Base-by-base conservation (phyloP, 345 rosid species). In the Anastatica hierochuntica region DNA sequence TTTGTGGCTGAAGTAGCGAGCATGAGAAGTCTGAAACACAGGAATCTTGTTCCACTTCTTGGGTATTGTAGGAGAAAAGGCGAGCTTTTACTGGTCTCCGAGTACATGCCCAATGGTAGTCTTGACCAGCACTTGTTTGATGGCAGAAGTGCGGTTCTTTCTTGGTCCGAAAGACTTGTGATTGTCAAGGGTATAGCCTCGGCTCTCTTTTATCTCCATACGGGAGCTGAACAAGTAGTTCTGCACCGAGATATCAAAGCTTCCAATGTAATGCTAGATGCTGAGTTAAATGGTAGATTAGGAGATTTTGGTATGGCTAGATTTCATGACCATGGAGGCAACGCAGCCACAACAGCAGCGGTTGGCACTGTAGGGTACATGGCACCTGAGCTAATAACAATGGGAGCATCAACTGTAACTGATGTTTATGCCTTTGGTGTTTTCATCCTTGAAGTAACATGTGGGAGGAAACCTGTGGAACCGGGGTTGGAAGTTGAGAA, bases 251-350 rank as follows among this genome's bases (percentile, higher is more conserved):
- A 80, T 46, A 55, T 75, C 31, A 80, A 75, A 56, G 68, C 86
- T 5, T 73, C 70, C 16, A 80, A 73, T 7, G 63, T 77, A n/a
- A 68, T 77, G 68, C 56, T 80, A 19, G 82, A 80, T 24, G 62
- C 54, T 6, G 66, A 71, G 27, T 38, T 73, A 3, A 72, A 73
- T 15, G 77, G 74, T n/a, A 64, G 77, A 31, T 58, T 81, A 14
- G 78, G 79, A 16, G 87, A 81, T 54, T 81, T 74, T 20, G 83
- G 87, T 21, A 76, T 81, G 40, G 73, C 81, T 4, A 74, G 70
- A 58, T 59, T 74, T 44, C 70, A 76, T 55, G 75, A 81, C 34
- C 81, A 68, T 27, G 81, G 66, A 13, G 53, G 60, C 12, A 39
- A 57, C 8, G 74, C 75, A 8, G 71, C 56, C 8, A 65, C 87